These are phyloP conservation scores for Bolboschoenus planiculmis DNA, from an alignment of 176 grass and related monocot genomes.

Conservation along the genomic window DNA sequence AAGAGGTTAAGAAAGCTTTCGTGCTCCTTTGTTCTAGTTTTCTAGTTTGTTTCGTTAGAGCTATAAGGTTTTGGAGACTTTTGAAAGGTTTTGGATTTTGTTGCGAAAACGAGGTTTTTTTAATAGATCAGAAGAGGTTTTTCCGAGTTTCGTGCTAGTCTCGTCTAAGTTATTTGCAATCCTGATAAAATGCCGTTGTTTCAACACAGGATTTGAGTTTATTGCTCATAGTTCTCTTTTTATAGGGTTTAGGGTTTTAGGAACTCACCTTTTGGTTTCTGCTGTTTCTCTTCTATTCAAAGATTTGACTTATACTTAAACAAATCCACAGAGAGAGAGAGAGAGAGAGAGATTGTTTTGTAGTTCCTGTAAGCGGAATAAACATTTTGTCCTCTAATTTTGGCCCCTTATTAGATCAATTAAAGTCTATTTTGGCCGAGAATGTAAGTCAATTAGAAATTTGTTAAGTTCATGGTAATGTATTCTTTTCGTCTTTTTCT, in stretches of 20 bases:
- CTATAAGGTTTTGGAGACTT: background rate
- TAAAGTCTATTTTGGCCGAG: background rate
- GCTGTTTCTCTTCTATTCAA: background rate
- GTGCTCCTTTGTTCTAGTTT: background rate
- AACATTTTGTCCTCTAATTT: background rate
- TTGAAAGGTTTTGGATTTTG: background rate
- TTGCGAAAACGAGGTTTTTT: background rate
- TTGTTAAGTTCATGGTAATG: background rate
- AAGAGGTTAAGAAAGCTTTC: background rate
- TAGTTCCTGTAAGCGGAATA: background rate
- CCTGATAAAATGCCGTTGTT: background rate
- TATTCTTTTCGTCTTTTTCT: background rate
- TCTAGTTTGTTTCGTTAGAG: background rate
- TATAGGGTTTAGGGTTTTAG: conserved; percentile 22
- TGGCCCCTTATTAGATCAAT: background rate
- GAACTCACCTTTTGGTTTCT: background rate
- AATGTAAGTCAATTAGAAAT: background rate
- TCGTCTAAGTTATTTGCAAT: background rate
- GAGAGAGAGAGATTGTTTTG: background rate
- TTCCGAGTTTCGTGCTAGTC: background rate
- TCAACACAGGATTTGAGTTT: background rate
- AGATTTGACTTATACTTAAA: too few species aligned
- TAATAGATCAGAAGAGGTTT: background rate
- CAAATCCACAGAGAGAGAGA: background rate
- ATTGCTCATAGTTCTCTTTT: background rate